Conservation (phyloP, 345 rosid species). For the Aquilaria yunnanensis region DNA sequence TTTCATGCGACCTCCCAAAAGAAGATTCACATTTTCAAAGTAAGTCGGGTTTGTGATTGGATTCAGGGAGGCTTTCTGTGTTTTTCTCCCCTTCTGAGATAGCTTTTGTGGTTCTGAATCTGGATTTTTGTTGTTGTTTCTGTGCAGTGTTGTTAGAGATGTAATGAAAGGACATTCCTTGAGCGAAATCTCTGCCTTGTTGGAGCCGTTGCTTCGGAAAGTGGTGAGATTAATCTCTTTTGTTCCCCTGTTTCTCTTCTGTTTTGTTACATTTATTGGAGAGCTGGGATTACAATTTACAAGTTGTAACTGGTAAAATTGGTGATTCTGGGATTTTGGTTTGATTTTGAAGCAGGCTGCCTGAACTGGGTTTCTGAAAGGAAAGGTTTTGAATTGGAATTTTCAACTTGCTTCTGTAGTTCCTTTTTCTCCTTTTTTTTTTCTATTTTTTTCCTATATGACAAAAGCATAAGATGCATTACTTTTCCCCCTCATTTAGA, state of each 20-base stretch:
- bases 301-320: too few species aligned
- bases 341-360: too few species aligned
- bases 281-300: too few species aligned
- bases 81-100: background rate
- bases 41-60: slow-evolving; percentile 10
- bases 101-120: background rate
- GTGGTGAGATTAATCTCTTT: slow-evolving; percentile 27
- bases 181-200: slow-evolving; percentile 19
- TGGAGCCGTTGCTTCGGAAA: slow-evolving; percentile 46
- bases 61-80: background rate
- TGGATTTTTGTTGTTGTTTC: background rate
- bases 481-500: too few species aligned
- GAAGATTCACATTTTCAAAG: slow-evolving; percentile 30
- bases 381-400: background rate
- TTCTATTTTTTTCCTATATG: too few species aligned
- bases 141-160: slow-evolving; percentile 36
- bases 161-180: slow-evolving; percentile 29
- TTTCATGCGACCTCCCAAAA: slow-evolving; percentile 15
- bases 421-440: too few species aligned
- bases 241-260: background rate
- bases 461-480: too few species aligned
- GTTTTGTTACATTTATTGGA: background rate
- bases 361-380: background rate
- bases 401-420: too few species aligned
- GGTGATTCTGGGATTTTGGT: too few species aligned